These are phyloP conservation scores for Ophiostoma perfectum DNA, from an alignment of 2,329 filamentous ascomycete genomes.

Conservation along the genomic window DNA sequence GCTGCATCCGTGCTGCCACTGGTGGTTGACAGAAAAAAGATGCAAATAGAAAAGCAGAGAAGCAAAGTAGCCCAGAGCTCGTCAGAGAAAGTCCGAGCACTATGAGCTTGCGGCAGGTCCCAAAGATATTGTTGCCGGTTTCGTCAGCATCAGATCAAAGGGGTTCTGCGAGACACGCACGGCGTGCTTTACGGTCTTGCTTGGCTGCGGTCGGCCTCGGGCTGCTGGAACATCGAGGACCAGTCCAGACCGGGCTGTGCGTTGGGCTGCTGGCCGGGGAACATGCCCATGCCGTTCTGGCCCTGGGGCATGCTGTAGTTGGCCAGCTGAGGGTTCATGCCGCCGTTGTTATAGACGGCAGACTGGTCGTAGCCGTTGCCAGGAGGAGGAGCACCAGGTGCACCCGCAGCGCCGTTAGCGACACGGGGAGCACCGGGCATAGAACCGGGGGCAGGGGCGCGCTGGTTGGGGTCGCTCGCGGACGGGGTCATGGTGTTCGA, in stretches of 20 bases:
- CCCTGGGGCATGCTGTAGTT: constrained; percentile 59
- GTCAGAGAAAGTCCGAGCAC: not conserved
- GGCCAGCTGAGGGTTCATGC: constrained; percentile 62
- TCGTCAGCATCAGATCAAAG: no score
- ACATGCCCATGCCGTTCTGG: constrained; percentile 61
- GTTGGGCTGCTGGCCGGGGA: constrained; percentile 54
- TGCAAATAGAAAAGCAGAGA: not conserved
- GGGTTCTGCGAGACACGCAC: constrained; percentile 40
- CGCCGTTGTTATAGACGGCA: constrained; percentile 47
- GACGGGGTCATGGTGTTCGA: constrained; percentile 56
- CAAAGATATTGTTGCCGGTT: no score
- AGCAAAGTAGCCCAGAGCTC: not conserved
- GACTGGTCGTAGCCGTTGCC: constrained; percentile 41
- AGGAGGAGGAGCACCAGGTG: constrained; percentile 10
- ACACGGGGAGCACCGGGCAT: constrained; percentile 21
- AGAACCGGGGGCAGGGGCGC: constrained; percentile 42
- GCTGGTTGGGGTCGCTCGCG: constrained; percentile 49
- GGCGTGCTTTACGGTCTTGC: constrained; percentile 55
- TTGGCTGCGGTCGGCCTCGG: constrained; percentile 66
- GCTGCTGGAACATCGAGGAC: constrained; percentile 70
- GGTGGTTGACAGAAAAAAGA: not conserved
- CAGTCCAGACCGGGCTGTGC: constrained; percentile 65
- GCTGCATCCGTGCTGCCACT: not conserved
- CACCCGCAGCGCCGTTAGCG: constrained; percentile 22
- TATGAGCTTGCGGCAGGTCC: not conserved